Conservation (phyloP, 2,329 filamentous ascomycete genomes). For the Exophiala viscosa region DNA sequence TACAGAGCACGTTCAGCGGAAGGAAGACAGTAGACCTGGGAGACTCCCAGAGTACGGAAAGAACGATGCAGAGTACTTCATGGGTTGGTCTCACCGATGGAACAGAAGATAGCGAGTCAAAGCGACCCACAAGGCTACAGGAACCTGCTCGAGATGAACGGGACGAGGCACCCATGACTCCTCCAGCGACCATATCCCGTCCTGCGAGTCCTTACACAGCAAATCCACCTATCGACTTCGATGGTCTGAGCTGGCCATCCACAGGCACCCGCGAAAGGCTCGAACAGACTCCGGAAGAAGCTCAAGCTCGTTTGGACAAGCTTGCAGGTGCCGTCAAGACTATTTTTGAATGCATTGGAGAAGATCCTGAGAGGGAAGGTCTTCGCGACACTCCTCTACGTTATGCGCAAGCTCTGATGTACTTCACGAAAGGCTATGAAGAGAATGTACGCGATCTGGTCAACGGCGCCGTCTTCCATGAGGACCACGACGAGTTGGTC, state of each 20-base stretch:
- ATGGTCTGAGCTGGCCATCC: conserved; percentile 51
- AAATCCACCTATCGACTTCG: conserved; percentile 50
- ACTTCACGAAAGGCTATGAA: conserved; percentile 95
- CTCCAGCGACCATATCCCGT: conserved; percentile 50
- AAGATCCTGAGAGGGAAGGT: conserved; percentile 63
- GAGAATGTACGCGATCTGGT: conserved; percentile 89
- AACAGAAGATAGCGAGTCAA: conserved; percentile 10
- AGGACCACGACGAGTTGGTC: conserved; percentile 94
- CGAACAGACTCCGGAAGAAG: conserved; percentile 57
- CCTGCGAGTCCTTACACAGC: conserved; percentile 49
- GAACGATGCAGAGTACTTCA: conserved; percentile 11
- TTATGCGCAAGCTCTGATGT: conserved; percentile 93
- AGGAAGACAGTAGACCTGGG: conserved; percentile 47
- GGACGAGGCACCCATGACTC: conserved; percentile 50
- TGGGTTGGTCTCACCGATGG: conserved; percentile 24
- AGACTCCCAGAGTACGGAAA: conserved; percentile 12
- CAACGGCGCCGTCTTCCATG: conserved; percentile 90
- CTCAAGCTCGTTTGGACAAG: conserved; percentile 55
- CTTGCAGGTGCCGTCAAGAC: conserved; percentile 61
- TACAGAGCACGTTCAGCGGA: conserved; percentile 54
- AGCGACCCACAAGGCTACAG: conserved; percentile 32
- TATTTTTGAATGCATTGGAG: conserved; percentile 63
- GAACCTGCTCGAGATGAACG: conserved; percentile 53
- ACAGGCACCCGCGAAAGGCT: conserved; percentile 50
- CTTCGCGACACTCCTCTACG: conserved; percentile 68